phyloP scores from a whole-genome alignment of 2,329 filamentous ascomycete species.

The Cladosporium sp. region DNA sequence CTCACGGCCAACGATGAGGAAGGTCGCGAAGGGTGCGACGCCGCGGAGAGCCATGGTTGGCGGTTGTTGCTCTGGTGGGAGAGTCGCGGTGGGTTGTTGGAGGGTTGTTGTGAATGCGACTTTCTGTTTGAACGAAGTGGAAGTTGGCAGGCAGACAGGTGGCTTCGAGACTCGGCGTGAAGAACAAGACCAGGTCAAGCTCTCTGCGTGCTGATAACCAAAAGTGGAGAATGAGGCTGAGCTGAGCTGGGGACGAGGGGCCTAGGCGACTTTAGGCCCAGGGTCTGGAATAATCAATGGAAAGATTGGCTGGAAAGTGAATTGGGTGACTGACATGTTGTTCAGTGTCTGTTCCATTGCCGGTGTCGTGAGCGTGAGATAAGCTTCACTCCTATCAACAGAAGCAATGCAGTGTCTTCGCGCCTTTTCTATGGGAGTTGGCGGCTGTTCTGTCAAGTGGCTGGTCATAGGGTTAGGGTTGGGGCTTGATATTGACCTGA shows the following conservation, averaged over 20 bases:
- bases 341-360: too few species aligned
- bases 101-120: too few species aligned
- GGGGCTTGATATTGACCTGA: background rate
- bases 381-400: too few species aligned
- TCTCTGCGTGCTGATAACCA: background rate
- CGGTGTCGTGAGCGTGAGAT: too few species aligned
- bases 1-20: conserved; percentile 93
- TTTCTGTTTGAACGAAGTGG: background rate
- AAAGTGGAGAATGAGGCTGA: background rate
- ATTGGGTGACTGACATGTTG: too few species aligned
- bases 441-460: too few species aligned
- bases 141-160: background rate
- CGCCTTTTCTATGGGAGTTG: too few species aligned
- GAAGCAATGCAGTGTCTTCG: too few species aligned
- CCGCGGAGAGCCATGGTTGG: conserved; percentile 25
- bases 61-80: background rate
- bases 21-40: conserved; percentile 72
- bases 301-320: too few species aligned
- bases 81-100: background rate
- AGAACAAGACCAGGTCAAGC: background rate
- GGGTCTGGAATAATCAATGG: too few species aligned
- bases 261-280: background rate
- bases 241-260: background rate
- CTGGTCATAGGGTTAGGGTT: background rate
- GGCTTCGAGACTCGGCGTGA: background rate